These are phyloP conservation scores for Microascus cirrosus DNA, from an alignment of 2,329 filamentous ascomycete species.

Conservation along the genomic window DNA sequence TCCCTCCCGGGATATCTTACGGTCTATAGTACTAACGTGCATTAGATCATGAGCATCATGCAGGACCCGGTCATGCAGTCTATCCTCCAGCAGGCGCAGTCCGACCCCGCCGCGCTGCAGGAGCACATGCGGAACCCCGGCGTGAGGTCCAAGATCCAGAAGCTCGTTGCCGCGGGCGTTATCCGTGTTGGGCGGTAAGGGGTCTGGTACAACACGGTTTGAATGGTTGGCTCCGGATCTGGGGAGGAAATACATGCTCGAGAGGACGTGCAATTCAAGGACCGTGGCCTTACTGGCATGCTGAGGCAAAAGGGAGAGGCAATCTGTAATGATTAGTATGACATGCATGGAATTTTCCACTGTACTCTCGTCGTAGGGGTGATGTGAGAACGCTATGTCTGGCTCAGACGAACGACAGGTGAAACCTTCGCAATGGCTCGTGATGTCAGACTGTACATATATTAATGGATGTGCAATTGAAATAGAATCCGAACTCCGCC, in stretches of 20 bases:
- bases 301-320: background rate
- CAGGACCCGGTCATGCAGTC: constrained; percentile 96
- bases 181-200: constrained; percentile 57
- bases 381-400: background rate
- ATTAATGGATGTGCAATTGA: too few relatives aligned
- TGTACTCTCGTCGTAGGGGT: background rate
- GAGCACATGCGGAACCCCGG: constrained; percentile 94
- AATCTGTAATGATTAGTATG: background rate
- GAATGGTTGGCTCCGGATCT: background rate
- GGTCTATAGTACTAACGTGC: background rate
- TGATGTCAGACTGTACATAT: too few relatives aligned
- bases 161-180: constrained; percentile 84
- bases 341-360: background rate
- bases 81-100: constrained; percentile 93
- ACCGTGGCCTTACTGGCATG: background rate
- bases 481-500: too few relatives aligned
- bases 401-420: too few relatives aligned
- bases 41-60: constrained; percentile 74
- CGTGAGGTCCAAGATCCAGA: constrained; percentile 83
- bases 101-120: constrained; percentile 79
- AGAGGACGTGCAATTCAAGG: background rate
- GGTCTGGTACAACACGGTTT: background rate
- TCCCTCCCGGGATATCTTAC: background rate
- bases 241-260: background rate
- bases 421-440: too few relatives aligned